These are phyloP conservation scores for Sporothrix pseudoabietina DNA, from an alignment of 2,329 filamentous ascomycete genomes.

Conservation along the genomic window DNA sequence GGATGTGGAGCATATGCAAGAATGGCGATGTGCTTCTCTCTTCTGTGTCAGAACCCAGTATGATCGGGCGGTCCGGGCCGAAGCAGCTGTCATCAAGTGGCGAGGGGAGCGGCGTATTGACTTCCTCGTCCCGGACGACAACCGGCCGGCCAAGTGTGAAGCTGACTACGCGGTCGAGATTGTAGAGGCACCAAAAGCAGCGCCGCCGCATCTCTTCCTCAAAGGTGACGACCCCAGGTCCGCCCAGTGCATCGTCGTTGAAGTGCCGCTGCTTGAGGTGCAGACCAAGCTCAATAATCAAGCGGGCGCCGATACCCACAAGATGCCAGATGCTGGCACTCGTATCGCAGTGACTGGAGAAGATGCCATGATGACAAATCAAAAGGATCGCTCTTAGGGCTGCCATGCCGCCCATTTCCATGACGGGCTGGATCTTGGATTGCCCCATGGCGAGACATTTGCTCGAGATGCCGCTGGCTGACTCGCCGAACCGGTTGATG, in stretches of 20 bases:
- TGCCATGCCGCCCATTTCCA: conserved; percentile 16
- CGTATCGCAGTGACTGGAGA: conserved; percentile 28
- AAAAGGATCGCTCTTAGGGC: conserved; percentile 28
- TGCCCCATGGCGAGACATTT: conserved; percentile 24
- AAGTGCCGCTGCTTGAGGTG: conserved; percentile 23
- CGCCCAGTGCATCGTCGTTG: background rate
- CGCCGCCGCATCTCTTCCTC: conserved; percentile 29
- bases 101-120: conserved; percentile 29
- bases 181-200: conserved; percentile 33
- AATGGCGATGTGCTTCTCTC: background rate
- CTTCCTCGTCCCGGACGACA: conserved; percentile 31
- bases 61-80: conserved; percentile 18
- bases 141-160: conserved; percentile 28
- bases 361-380: conserved; percentile 30
- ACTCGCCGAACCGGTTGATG: conserved; percentile 28
- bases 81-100: conserved; percentile 29
- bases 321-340: conserved; percentile 30
- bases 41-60: background rate
- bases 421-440: background rate
- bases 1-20: background rate
- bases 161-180: conserved; percentile 30
- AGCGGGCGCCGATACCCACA: conserved; percentile 27
- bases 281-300: conserved; percentile 31
- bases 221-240: background rate
- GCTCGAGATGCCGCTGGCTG: background rate